phyloP scores from a whole-genome alignment of 2,329 filamentous ascomycete genomes.

The Cladophialophora exuberans region DNA sequence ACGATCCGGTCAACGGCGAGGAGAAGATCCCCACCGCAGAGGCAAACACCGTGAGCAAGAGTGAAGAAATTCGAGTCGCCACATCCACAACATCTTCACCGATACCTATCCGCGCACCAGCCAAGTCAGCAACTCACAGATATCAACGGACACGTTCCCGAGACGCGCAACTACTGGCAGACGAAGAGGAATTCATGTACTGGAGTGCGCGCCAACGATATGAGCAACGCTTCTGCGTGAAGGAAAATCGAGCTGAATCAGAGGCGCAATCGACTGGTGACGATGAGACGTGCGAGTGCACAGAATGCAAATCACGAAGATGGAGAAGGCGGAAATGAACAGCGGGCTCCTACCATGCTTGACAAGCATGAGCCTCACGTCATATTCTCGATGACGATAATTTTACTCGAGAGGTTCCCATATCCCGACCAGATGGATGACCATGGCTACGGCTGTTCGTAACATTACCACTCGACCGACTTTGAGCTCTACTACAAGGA shows the following conservation, averaged over 20 bases:
- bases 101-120: neutral
- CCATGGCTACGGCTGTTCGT: too few relatives aligned
- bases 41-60: neutral
- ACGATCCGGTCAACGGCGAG: too few relatives aligned
- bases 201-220: neutral
- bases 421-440: too few relatives aligned
- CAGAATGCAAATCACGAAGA: slow-evolving; percentile 8
- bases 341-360: too few relatives aligned
- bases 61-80: neutral
- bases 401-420: too few relatives aligned
- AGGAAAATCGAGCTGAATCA: neutral
- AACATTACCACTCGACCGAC: too few relatives aligned
- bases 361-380: too few relatives aligned
- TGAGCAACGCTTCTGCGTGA: neutral
- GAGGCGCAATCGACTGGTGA: neutral
- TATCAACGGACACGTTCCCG: neutral
- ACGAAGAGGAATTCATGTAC: neutral
- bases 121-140: neutral
- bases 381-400: too few relatives aligned
- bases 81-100: neutral
- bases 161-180: neutral
- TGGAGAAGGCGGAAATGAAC: too few relatives aligned
- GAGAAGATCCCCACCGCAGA: neutral
- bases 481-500: too few relatives aligned
- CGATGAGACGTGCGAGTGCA: neutral